Evolutionary conservation across 495 filamentous ascomycete genomes (phyloP).

Genomic region (Tuber indicum): DNA sequence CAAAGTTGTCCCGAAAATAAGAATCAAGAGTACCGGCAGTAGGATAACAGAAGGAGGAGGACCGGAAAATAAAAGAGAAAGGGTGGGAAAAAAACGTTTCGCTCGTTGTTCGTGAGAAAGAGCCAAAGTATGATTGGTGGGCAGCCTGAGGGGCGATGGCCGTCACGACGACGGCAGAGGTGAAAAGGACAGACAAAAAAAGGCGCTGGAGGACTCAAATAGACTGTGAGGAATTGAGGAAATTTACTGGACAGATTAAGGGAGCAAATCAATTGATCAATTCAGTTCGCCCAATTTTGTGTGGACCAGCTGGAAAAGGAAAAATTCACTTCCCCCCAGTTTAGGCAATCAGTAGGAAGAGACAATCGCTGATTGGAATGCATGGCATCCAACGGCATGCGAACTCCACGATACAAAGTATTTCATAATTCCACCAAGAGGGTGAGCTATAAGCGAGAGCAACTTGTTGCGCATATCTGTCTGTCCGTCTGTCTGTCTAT

Average conservation of each 20-base stretch:
- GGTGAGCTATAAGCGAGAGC: neutral
- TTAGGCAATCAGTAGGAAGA: neutral
- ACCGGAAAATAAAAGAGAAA: neutral
- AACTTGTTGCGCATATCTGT: neutral
- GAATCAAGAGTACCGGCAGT: neutral
- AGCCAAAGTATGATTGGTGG: conserved; percentile 4
- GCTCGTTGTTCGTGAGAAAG: neutral
- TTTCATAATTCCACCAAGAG: neutral
- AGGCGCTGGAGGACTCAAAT: neutral
- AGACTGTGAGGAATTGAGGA: neutral
- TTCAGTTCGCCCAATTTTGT: neutral
- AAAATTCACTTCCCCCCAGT: neutral
- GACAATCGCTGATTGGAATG: neutral
- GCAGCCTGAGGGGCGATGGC: neutral
- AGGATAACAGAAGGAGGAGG: neutral
- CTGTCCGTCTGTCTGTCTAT: neutral
- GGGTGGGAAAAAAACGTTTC: neutral
- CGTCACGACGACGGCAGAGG: neutral
- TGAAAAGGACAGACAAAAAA: neutral
- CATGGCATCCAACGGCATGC: neutral
- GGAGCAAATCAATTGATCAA: neutral
- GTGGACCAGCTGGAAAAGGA: neutral
- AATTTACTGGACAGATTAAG: neutral
- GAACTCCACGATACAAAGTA: neutral
- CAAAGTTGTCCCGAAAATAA: neutral